These are phyloP conservation scores for Hypoxylon lienhwacheense DNA, from an alignment of 495 filamentous ascomycete genomes.

Conservation along the genomic window DNA sequence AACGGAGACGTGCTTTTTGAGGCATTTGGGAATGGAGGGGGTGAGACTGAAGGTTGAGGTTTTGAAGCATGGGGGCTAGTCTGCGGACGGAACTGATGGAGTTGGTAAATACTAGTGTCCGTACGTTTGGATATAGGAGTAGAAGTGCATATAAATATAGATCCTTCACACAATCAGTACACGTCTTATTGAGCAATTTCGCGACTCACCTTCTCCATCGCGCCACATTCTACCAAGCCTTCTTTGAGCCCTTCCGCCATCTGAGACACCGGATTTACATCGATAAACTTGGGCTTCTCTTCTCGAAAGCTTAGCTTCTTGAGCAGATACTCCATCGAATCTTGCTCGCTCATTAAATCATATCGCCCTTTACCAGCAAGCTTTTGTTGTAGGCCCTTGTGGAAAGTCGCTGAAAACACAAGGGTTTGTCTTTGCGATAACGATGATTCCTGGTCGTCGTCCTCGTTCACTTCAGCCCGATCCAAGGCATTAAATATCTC, in stretches of 20 bases:
- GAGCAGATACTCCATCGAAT: slow-evolving; percentile 90
- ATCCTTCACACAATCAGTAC: slow-evolving; percentile 55
- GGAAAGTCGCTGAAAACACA: slow-evolving; percentile 96
- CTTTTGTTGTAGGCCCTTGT: slow-evolving; percentile 86
- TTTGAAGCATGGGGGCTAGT: slow-evolving; percentile 80
- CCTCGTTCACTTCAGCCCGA: slow-evolving; percentile 48
- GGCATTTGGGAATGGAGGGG: slow-evolving; percentile 91
- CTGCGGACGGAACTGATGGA: slow-evolving; percentile 92
- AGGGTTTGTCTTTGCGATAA: slow-evolving; percentile 73
- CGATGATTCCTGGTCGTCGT: slow-evolving; percentile 33
- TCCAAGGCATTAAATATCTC: slow-evolving; percentile 81
- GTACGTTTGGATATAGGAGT: slow-evolving; percentile 75
- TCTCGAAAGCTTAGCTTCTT: slow-evolving; percentile 86
- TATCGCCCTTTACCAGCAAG: slow-evolving; percentile 74
- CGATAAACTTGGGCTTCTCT: slow-evolving; percentile 83
- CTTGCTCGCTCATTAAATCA: slow-evolving; percentile 66
- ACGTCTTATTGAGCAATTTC: not conserved
- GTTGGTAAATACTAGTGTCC: slow-evolving; percentile 89
- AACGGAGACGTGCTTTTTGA: slow-evolving; percentile 93
- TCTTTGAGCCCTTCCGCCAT: slow-evolving; percentile 87
- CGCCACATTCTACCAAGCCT: slow-evolving; percentile 86
- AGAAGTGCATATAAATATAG: slow-evolving; percentile 90
- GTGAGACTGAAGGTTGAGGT: slow-evolving; percentile 73
- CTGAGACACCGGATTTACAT: slow-evolving; percentile 82
- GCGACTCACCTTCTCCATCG: slow-evolving; percentile 77